Conservation (phyloP, 164 flowering plant genomes). For the Houttuynia cordata region DNA sequence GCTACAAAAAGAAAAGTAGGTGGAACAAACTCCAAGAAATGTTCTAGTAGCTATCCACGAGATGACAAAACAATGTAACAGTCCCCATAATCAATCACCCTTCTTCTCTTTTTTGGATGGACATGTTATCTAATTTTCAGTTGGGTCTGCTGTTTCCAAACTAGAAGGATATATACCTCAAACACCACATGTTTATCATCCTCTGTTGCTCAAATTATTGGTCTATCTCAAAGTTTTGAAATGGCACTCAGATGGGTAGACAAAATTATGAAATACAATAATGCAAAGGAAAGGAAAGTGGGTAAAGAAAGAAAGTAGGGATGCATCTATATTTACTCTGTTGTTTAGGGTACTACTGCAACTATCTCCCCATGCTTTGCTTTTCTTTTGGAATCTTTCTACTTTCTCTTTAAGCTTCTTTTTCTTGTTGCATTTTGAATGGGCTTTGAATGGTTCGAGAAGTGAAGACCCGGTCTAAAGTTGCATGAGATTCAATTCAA, state of each 20-base stretch:
- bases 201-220: slow-evolving; percentile 7
- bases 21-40: slow-evolving; percentile 19
- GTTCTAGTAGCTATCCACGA: slow-evolving; percentile 16
- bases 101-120: slow-evolving; percentile 7
- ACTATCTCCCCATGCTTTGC: background rate
- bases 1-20: slow-evolving; percentile 4
- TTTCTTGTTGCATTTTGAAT: slow-evolving; percentile 6
- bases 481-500: slow-evolving; percentile 1
- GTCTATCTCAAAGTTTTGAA: no score
- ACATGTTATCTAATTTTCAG: slow-evolving; percentile 7
- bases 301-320: background rate
- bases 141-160: slow-evolving; percentile 10
- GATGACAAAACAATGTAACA: slow-evolving; percentile 13
- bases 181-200: slow-evolving; percentile 10
- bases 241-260: slow-evolving; percentile 9
- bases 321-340: no score
- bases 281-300: slow-evolving; percentile 13
- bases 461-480: slow-evolving; percentile 25
- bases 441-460: slow-evolving; percentile 18
- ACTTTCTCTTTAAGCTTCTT: slow-evolving; percentile 10
- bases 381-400: slow-evolving; percentile 5
- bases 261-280: background rate
- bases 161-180: slow-evolving; percentile 21
- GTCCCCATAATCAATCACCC: slow-evolving; percentile 12
- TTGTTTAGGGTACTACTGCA: background rate